Evolutionary conservation across 1,284 basidiomycete species (phyloP).

Genomic region (Tremellales sp.): DNA sequence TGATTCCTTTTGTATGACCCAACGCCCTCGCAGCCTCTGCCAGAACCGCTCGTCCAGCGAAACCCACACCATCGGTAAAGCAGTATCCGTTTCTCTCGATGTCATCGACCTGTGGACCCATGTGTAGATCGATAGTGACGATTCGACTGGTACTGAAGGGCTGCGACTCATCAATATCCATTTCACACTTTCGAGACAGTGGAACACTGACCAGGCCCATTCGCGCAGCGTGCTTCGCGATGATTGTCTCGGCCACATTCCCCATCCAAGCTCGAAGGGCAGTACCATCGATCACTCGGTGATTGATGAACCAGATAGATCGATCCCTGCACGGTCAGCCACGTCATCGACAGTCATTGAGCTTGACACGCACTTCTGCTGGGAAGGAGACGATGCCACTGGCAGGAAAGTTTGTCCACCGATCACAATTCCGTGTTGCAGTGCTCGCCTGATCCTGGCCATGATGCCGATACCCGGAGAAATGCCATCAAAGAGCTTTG

Average conservation of each 20-base stretch:
- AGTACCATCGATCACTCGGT: slow-evolving; percentile 28
- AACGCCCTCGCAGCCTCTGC: slow-evolving; percentile 35
- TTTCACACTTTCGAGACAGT: neutral
- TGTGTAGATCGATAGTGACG: slow-evolving; percentile 28
- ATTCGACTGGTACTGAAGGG: slow-evolving; percentile 40
- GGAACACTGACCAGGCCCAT: slow-evolving; percentile 36
- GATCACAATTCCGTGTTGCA: slow-evolving; percentile 39
- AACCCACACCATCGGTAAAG: slow-evolving; percentile 47
- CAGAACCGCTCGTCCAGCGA: slow-evolving; percentile 39
- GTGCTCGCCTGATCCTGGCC: slow-evolving; percentile 41
- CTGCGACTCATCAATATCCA: too few species aligned
- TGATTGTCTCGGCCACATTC: slow-evolving; percentile 38
- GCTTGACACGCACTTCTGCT: slow-evolving; percentile 34
- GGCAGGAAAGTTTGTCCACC: slow-evolving; percentile 39
- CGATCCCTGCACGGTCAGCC: slow-evolving; percentile 38
- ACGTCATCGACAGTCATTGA: neutral
- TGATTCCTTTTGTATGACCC: slow-evolving; percentile 24
- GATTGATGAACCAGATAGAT: slow-evolving; percentile 46
- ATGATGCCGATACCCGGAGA: slow-evolving; percentile 35
- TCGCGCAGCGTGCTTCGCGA: slow-evolving; percentile 45
- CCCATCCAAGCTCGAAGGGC: slow-evolving; percentile 40
- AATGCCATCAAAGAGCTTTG: slow-evolving; percentile 30
- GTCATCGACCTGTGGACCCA: slow-evolving; percentile 20
- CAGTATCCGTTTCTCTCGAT: slow-evolving; percentile 24
- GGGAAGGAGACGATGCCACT: slow-evolving; percentile 41